Conservation (phyloP, 441 rosid genomes). For the Pelargonium myrrhifolium region DNA sequence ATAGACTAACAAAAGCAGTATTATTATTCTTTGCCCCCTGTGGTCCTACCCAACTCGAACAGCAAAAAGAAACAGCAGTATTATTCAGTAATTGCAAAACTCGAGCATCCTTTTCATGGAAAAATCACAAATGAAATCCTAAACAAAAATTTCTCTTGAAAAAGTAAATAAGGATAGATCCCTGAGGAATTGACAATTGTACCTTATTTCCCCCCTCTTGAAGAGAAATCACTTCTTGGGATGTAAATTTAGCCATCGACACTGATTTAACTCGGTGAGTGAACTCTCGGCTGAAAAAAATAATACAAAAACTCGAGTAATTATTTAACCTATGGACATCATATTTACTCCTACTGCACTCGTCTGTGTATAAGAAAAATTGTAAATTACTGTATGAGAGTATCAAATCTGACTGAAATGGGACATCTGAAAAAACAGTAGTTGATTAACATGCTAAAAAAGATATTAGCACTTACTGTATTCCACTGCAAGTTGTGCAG, state of each 20-base stretch:
- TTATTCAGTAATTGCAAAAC: neutral
- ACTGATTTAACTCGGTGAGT: constrained; percentile 92
- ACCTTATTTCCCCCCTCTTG: constrained; percentile 96
- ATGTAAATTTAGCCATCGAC: constrained; percentile 88
- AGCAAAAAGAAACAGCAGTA: no score
- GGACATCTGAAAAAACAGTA: constrained; percentile 9
- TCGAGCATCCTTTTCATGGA: neutral
- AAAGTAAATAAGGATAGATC: neutral
- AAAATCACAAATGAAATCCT: neutral
- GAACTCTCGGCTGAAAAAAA: constrained; percentile 68
- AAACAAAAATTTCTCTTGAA: neutral
- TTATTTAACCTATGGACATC: constrained; percentile 22
- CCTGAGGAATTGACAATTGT: constrained; percentile 4
- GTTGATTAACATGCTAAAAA: neutral
- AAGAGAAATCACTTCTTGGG: constrained; percentile 77
- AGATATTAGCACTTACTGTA: constrained; percentile 58
- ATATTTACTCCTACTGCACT: constrained; percentile 9
- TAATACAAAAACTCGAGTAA: neutral
- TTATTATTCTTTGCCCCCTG: neutral
- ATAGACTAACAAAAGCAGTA: neutral
- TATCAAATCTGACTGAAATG: neutral
- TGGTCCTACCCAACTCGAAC: no score
- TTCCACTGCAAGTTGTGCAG: constrained; percentile 94
- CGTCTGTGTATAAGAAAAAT: neutral
- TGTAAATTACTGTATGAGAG: neutral